Base-by-base conservation (phyloP, 306 rosid genomes). In the Cajanus cajan region DNA sequence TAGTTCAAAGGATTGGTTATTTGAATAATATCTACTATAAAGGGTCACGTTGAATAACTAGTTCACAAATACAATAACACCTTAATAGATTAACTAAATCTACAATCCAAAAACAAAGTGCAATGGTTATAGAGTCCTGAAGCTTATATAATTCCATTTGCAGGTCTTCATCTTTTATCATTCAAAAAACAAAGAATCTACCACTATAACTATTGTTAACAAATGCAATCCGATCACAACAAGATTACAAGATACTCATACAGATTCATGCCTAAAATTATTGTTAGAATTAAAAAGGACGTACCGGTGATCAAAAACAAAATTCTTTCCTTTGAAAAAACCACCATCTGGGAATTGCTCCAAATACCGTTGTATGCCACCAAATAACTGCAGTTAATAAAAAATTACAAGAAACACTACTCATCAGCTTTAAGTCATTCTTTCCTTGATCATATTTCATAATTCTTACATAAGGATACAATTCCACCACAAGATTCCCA, bases 231-330 rank as follows among this genome's bases (percentile, higher is more conserved):
- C 70, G 71, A 65, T 57, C 59, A 24, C 43, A 7, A 58, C 28
- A 83, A 61, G 57, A 77, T 67, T 52, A 74, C 50, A 74, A 43
- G 64, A 62, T 83, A 50, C 39, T 13, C 51, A 16, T 18, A 71
- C 68, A 43, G 52, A 79, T 37, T 41, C 47, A 16, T 16, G 22
- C 12, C 51, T 69, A 62, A 70, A 77, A 70, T 68, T 43, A 63
- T 43, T 45, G 67, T n/a, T 45, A n/a, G 77, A 69, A 51, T 15
- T 76, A 50, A 55, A 15, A 31, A 37, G 22, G 73, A 40, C 81
- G 57, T 88, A 92, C 98, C 95, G 89, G 70, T 90, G 98, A 82
- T 95, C 97, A 83, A 95, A 95, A 78, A 95, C 98, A 87, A 92
- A 95, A 71, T 95, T 95, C 86, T 95, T 95, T 78, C 98, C 98